Base-by-base conservation (phyloP, 345 rosid genomes). In the Eucalyptus tenuipes region DNA sequence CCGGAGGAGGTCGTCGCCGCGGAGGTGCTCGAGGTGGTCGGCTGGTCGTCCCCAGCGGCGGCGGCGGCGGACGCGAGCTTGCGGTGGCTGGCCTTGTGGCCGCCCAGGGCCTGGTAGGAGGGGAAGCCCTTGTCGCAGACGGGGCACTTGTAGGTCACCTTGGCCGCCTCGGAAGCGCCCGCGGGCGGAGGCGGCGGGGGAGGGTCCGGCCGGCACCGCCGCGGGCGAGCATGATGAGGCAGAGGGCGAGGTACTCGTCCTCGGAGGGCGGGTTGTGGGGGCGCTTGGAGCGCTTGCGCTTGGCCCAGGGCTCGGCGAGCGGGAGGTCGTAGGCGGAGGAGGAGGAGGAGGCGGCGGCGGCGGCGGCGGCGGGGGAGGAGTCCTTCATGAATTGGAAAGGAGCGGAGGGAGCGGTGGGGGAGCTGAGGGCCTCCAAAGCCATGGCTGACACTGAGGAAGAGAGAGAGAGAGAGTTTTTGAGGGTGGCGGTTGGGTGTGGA, bases 141-240 rank as follows among this genome's bases (percentile, higher is more conserved):
- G 49, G 86, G 45, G 86, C 91, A 90, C 89, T 22, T 88, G 89
- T 88, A 86, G 61, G n/a, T 57, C 86, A 31, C 42, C 25, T 31
- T 37, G 13, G 44, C 12, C 42, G 49, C 12, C 42, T 49, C 59
- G 40, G 37, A 24, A 0, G 45, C 13, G 1, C 9, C 68, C 31
- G 86, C 4, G 6, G 88, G 49, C 12, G 86, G 64, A 1, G 88
- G 61, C 27, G 55, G 48, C 7, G 64, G 40, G 12, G n/a, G 61
- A 24, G 88, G 52, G 86, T 40, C 88, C 87, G 89, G 85, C 6
- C 29, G 89, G 29, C 88, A 85, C 93, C 91, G 89, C 98, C 97
- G 57, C 97, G 97, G 84, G 98, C 97, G 86, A 98, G 98, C 99
- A 97, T 97, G 92, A 98, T 90, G 85, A 98, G 98, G 89, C 98